Evolutionary conservation across 2,329 filamentous ascomycete genomes (phyloP).

Genomic region (Pseudogymnoascus sp.): DNA sequence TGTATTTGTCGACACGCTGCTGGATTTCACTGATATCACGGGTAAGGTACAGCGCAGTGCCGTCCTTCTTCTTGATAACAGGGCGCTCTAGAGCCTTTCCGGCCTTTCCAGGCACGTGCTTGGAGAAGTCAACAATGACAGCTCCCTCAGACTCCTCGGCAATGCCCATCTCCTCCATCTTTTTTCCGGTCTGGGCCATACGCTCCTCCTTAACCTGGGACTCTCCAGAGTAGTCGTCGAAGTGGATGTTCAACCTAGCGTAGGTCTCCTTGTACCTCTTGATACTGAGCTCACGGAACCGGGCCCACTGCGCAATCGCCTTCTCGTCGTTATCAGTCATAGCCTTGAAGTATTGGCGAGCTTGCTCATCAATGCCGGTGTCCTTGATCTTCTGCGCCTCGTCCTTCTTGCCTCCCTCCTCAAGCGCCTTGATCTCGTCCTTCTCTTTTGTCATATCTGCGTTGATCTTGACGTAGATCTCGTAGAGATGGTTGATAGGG

Average conservation of each 20-base stretch:
- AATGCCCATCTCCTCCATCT: conserved; percentile 57
- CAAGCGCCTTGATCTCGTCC: conserved; percentile 53
- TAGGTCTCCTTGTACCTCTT: conserved; percentile 61
- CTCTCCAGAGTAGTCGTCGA: conserved; percentile 67
- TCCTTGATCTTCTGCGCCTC: conserved; percentile 44
- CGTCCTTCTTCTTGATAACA: conserved; percentile 65
- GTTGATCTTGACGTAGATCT: conserved; percentile 74
- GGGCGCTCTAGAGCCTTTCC: conserved; percentile 65
- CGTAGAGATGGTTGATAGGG: conserved; percentile 74
- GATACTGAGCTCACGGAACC: conserved; percentile 62
- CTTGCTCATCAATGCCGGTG: conserved; percentile 63
- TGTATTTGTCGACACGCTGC: conserved; percentile 54
- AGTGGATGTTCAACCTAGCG: conserved; percentile 61
- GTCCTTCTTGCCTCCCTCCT: conserved; percentile 36
- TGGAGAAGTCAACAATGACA: conserved; percentile 63
- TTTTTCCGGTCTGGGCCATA: conserved; percentile 57
- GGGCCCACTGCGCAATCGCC: conserved; percentile 55
- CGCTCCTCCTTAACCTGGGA: conserved; percentile 61
- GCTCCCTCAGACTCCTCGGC: conserved; percentile 66
- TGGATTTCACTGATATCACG: conserved; percentile 70
- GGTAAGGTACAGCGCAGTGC: conserved; percentile 70
- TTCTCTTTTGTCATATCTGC: conserved; percentile 57
- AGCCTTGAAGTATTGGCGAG: conserved; percentile 63
- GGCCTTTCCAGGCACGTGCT: conserved; percentile 57
- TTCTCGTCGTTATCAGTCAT: conserved; percentile 61